Percentiles rank a stretch among this genome's conserved stretches.
Evolutionary conservation across 2,329 filamentous ascomycete genomes (phyloP).

Genomic region (Colletotrichum gloeosporioides): DNA sequence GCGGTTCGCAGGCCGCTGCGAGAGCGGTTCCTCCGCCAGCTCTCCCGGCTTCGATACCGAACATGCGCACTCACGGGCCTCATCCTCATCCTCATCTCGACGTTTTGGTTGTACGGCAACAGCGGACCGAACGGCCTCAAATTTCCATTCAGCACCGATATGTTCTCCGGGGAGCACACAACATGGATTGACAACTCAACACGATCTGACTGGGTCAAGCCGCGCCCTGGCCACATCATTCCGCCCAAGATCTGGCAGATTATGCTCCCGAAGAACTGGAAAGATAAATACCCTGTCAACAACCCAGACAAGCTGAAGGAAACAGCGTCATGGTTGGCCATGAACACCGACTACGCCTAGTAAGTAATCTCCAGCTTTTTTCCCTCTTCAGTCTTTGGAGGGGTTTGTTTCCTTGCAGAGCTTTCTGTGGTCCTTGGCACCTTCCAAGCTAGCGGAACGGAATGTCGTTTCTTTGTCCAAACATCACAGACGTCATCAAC

Average conservation of each 20-base stretch:
- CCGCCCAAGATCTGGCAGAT: conserved; percentile 23
- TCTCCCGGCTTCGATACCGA: neutral
- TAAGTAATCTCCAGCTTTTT: neutral
- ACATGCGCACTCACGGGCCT: neutral
- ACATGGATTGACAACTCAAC: neutral
- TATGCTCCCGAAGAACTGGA: conserved; percentile 5
- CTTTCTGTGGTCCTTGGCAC: neutral
- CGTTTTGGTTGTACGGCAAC: neutral
- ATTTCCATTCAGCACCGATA: neutral
- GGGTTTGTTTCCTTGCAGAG: neutral
- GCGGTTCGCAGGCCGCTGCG: neutral
- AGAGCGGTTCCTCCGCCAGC: neutral
- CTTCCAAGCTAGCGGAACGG: neutral
- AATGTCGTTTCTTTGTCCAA: neutral
- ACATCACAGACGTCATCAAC: neutral
- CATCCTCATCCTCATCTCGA: neutral
- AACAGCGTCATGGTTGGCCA: conserved; percentile 20
- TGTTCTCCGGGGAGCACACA: neutral
- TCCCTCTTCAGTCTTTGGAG: accelerated
- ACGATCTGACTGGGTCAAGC: neutral
- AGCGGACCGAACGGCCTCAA: neutral
- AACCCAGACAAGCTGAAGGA: conserved; percentile 1
- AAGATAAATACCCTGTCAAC: neutral
- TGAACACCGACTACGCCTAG: conserved; percentile 21
- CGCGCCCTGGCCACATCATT: neutral